phyloP scores from a whole-genome alignment of 176 grass and related monocot genomes.

The Saccharum officinarum region DNA sequence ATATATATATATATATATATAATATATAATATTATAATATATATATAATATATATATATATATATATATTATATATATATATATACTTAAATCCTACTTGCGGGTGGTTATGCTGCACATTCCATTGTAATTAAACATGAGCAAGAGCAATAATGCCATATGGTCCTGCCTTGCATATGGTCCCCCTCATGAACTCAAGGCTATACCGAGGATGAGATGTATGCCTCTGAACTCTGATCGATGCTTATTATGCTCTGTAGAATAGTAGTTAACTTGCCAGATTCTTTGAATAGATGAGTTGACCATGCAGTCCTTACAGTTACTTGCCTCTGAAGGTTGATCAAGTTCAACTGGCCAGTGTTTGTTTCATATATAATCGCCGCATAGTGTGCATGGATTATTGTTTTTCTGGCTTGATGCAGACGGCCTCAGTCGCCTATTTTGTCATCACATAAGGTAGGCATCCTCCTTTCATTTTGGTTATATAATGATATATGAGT shows the following conservation, averaged over 20 bases:
- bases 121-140: constrained; percentile 23
- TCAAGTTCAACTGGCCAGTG: background rate
- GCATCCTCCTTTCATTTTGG: constrained; percentile 7
- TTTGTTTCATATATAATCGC: background rate
- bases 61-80: no score
- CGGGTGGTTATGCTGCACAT: constrained; percentile 30
- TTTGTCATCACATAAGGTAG: background rate
- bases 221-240: background rate
- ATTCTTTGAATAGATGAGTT: background rate
- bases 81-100: constrained; percentile 7
- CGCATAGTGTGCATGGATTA: background rate
- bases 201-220: background rate
- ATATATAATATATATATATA: no score
- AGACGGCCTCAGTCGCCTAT: background rate
- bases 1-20: no score
- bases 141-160: background rate
- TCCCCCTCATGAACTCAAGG: constrained; percentile 6
- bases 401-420: background rate
- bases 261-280: background rate
- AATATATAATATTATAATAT: no score
- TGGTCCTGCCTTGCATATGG: constrained; percentile 8
- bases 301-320: background rate
- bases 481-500: background rate
- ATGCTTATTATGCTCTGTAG: constrained; percentile 17
- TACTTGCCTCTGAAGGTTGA: no score